phyloP scores from a whole-genome alignment of 2,329 filamentous ascomycete species.

The Gnomoniopsis sp. region DNA sequence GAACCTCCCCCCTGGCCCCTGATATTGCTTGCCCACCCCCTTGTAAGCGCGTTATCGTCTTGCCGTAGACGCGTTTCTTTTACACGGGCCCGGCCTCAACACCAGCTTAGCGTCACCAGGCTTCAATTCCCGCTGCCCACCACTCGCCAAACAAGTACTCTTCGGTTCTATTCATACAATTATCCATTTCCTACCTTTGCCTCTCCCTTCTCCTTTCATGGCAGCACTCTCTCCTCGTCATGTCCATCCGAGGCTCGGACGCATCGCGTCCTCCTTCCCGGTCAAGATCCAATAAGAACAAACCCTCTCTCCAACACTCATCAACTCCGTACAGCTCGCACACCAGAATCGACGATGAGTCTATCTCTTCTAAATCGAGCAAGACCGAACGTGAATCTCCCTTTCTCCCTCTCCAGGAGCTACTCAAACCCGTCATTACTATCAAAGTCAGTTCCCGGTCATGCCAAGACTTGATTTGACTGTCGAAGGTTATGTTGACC shows the following conservation, averaged over 20 bases:
- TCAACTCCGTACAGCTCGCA: slow-evolving; percentile 37
- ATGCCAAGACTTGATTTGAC: background rate
- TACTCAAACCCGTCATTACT: slow-evolving; percentile 49
- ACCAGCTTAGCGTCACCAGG: background rate
- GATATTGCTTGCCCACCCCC: no score
- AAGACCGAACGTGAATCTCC: slow-evolving; percentile 35
- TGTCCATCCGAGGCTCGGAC: slow-evolving; percentile 36
- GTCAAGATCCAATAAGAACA: slow-evolving; percentile 7
- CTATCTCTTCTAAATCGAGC: slow-evolving; percentile 25
- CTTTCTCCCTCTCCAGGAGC: slow-evolving; percentile 43
- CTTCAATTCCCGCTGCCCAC: background rate
- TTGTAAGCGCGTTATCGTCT: no score
- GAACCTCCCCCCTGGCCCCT: background rate
- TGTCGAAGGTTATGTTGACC: slow-evolving; percentile 19
- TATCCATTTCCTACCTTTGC: background rate
- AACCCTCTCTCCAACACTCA: slow-evolving; percentile 29
- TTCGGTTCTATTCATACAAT: background rate
- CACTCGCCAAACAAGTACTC: background rate
- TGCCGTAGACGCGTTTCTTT: no score
- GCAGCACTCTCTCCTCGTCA: slow-evolving; percentile 22
- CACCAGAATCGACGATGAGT: slow-evolving; percentile 30
- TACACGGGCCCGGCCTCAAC: no score
- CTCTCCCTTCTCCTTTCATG: slow-evolving; percentile 25
- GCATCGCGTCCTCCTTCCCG: slow-evolving; percentile 44
- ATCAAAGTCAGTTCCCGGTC: slow-evolving; percentile 40